Evolutionary conservation across 257 asterid species (phyloP).

Genomic region (Fraxinus cuspidata): DNA sequence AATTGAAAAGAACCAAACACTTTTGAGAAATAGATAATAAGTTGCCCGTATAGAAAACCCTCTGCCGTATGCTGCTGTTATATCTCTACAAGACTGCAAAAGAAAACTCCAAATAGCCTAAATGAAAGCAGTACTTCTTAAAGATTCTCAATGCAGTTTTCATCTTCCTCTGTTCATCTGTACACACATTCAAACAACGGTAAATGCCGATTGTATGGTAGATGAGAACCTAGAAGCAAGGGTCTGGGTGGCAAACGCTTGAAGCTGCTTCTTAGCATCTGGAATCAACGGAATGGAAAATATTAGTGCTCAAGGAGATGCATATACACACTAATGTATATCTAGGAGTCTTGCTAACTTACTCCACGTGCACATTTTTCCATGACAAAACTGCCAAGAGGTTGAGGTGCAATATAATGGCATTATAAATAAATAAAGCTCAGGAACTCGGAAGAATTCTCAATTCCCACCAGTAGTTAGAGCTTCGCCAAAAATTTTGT

Average conservation of each 20-base stretch:
- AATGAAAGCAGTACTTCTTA: conserved; percentile 2
- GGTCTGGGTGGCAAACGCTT: conserved; percentile 90
- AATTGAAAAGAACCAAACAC: not conserved
- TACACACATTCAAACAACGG: conserved; percentile 54
- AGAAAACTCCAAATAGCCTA: conserved; percentile 15
- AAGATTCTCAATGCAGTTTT: conserved; percentile 2
- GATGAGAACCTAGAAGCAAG: conserved; percentile 82
- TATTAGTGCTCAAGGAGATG: not conserved
- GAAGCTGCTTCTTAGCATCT: conserved; percentile 99
- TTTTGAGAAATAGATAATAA: not conserved
- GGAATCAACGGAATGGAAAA: conserved; percentile 26
- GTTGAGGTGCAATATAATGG: not conserved
- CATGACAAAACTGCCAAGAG: not conserved
- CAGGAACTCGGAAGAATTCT: not conserved
- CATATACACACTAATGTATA: not conserved
- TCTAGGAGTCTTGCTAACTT: not conserved
- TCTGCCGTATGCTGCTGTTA: not conserved
- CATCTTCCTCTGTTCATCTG: conserved; percentile 18
- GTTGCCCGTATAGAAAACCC: not conserved
- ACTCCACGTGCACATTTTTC: not conserved
- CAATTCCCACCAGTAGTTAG: not conserved
- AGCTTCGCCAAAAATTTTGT: not conserved
- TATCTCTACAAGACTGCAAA: conserved; percentile 20
- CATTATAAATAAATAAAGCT: not conserved
- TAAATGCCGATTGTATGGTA: conserved; percentile 88